These are phyloP conservation scores for Picochlorum sp. DNA, from an alignment of 139 green algal species.

Conservation along the genomic window DNA sequence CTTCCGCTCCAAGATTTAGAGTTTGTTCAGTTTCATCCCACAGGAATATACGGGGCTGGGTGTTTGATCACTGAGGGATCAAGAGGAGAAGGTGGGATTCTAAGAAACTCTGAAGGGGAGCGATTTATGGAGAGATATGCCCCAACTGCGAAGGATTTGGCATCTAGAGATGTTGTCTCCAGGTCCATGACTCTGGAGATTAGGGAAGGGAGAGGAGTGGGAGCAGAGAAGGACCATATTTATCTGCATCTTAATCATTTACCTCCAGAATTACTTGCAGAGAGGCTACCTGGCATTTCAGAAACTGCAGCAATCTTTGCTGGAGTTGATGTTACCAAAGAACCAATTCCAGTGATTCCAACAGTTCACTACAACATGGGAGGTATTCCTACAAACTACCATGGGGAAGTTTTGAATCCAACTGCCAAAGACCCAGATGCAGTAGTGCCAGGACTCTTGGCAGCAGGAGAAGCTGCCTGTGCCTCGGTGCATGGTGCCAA, in stretches of 20 bases:
- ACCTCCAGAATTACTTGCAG: conserved; percentile 89
- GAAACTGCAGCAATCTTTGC: conserved; percentile 99
- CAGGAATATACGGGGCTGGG: conserved; percentile 95
- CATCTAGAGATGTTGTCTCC: conserved; percentile 92
- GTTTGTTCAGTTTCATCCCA: conserved; percentile 98
- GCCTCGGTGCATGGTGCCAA: conserved; percentile 97
- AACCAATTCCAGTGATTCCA: conserved; percentile 73
- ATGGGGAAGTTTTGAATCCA: conserved; percentile 51
- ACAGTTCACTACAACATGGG: conserved; percentile 99
- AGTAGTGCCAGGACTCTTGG: conserved; percentile 87
- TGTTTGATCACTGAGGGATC: conserved; percentile 98
- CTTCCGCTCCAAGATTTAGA: conserved; percentile 89
- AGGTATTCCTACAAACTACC: conserved; percentile 94
- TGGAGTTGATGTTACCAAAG: conserved; percentile 47
- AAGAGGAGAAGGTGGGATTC: conserved; percentile 90
- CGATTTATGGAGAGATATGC: conserved; percentile 99
- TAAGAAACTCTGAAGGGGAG: conserved; percentile 95
- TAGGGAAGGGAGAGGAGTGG: conserved; percentile 61
- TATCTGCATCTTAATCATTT: conserved; percentile 99
- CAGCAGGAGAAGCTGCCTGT: conserved; percentile 84
- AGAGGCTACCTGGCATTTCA: conserved; percentile 92
- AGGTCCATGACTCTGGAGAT: conserved; percentile 94
- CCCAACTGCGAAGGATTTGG: conserved; percentile 95
- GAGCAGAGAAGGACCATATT: conserved; percentile 86
- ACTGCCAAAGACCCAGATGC: conserved; percentile 56